Base-by-base conservation (phyloP, 176 grass and related monocot species). In the Areca catechu region DNA sequence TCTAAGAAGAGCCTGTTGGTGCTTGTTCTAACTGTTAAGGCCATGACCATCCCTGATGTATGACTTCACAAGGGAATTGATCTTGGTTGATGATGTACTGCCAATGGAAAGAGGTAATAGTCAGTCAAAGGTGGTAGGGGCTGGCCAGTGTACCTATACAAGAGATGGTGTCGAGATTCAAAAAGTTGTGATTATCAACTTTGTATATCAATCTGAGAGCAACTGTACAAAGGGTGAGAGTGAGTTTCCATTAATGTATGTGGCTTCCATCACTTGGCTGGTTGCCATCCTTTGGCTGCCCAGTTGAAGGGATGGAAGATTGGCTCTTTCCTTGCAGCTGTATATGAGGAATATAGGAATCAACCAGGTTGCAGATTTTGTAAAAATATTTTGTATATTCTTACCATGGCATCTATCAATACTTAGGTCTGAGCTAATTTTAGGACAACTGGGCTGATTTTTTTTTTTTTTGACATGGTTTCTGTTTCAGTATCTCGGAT, bases 371-470 rank as follows among this genome's bases (percentile, higher is more conserved):
- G 29, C 78, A 70, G 78, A 74, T 77, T 77, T 56, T 75, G 74
- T 82, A 81, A 79, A 80, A 58, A 82, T 74, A 24, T 71, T 69
- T 19, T 86, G 83, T 86, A 78, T 65, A 86, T 82, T 74, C 78
- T 74, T 78, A 74, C 52, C 56, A 53, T 71, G 67, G 53, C 65
- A 54, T 50, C 73, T 74, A 61, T 54, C 71, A 77, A 60, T 60
- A 37, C 57, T 29, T 60, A 60, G 57, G 57, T 30, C 57, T 34
- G 25, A 30, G 24, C 29, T 60, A 60, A 60, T 20, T 55, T 60
- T 34, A 60, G 57, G 25, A 17, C 16, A 25, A 16, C 16, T 15
- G 19, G 25, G 24, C 17, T n/a, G 16, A 18, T 37, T 60, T 18
- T 16, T 29, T 18, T 37, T 60, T 18, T 16, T 29, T 18, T 60